These are phyloP conservation scores for Aegilops bicornis DNA, from an alignment of 176 grass and related monocot species.

Conservation along the genomic window DNA sequence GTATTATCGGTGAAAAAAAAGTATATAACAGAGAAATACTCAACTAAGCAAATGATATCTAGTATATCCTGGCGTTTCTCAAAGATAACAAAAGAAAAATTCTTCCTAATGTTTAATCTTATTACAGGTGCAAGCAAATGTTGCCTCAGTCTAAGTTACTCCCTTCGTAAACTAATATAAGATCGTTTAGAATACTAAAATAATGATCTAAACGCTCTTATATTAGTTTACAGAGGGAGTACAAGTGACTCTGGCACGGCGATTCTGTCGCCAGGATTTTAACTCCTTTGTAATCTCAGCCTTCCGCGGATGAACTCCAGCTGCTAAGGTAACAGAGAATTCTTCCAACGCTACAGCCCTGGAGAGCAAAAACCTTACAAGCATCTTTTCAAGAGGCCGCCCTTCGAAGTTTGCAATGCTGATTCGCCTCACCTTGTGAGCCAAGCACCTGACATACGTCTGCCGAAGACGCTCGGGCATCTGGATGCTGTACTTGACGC, in stretches of 20 bases:
- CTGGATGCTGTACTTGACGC: background rate
- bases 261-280: background rate
- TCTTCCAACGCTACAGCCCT: background rate
- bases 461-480: background rate
- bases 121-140: background rate
- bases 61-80: background rate
- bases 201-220: too few species aligned
- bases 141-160: background rate
- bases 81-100: background rate
- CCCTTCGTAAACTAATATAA: too few species aligned
- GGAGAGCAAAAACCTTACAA: conserved; percentile 1
- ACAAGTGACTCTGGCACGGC: background rate
- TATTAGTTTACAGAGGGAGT: too few species aligned
- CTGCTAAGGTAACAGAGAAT: background rate
- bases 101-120: background rate
- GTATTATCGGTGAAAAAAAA: background rate
- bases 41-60: background rate
- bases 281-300: background rate
- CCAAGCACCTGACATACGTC: background rate
- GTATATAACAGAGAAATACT: background rate
- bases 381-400: conserved; percentile 1
- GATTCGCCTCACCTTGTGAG: background rate
- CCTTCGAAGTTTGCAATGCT: background rate
- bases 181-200: too few species aligned
- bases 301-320: background rate